Percentiles rank a stretch among this genome's conserved stretches.
Evolutionary conservation across 2,329 filamentous ascomycete genomes (phyloP).

Genomic region (Nothophoma quercina): DNA sequence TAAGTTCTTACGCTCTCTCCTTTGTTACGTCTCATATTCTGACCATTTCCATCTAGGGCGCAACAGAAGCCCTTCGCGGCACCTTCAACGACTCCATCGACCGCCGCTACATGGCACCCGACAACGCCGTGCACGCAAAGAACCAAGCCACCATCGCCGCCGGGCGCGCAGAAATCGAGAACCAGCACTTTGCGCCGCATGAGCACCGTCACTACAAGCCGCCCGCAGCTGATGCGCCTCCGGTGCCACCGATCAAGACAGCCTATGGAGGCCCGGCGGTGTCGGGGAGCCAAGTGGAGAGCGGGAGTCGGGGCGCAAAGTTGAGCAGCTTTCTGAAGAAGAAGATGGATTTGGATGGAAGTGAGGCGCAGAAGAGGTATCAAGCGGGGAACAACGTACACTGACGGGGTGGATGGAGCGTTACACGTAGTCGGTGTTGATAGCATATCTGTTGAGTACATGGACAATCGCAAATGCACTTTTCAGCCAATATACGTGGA

Average conservation of each 20-base stretch:
- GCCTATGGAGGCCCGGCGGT: slow-evolving; percentile 31
- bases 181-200: slow-evolving; percentile 21
- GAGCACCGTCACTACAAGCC: slow-evolving; percentile 21
- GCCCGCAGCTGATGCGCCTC: slow-evolving; percentile 16
- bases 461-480: no score
- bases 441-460: no score
- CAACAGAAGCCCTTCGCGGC: slow-evolving; percentile 46
- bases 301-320: slow-evolving; percentile 27
- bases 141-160: slow-evolving; percentile 44
- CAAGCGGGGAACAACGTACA: neutral
- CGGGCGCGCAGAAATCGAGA: slow-evolving; percentile 44
- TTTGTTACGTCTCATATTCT: slow-evolving; percentile 1
- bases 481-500: no score
- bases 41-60: slow-evolving; percentile 36
- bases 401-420: no score
- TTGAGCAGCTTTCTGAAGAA: slow-evolving; percentile 46
- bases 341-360: slow-evolving; percentile 34
- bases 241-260: slow-evolving; percentile 22
- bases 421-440: no score
- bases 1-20: slow-evolving; percentile 29
- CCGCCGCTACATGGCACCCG: slow-evolving; percentile 33
- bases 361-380: neutral
- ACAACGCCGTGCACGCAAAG: slow-evolving; percentile 39
- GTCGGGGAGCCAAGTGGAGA: slow-evolving; percentile 35
- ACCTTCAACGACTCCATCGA: slow-evolving; percentile 46